A percentile compares a stretch with the other conserved stretches of the same genome.
Conservation (phyloP, 169 alveolate genomes). For the Cystoisospora suis region DNA sequence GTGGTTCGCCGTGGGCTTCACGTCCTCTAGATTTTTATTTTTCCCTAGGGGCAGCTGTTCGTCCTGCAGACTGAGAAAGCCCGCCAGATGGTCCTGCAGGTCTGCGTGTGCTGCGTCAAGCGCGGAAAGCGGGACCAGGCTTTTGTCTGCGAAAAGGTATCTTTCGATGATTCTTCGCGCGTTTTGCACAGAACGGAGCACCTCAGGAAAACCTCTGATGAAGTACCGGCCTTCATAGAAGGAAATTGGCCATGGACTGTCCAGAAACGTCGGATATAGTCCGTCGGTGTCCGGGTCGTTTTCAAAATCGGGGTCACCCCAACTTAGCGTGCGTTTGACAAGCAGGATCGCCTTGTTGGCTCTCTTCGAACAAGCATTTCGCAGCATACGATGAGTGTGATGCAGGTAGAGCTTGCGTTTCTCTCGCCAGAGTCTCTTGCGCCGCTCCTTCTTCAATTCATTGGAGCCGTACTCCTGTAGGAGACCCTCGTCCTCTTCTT, state of each 20-base stretch:
- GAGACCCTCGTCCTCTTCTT: background rate
- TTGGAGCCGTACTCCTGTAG: background rate
- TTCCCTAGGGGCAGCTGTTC: background rate
- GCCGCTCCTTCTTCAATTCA: background rate
- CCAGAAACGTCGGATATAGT: background rate
- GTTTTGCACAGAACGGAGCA: background rate
- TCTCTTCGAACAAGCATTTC: background rate
- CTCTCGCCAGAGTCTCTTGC: background rate
- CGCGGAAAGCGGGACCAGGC: background rate
- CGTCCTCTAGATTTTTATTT: background rate
- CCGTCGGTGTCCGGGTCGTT: background rate
- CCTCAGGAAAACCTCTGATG: background rate
- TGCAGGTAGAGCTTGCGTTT: background rate
- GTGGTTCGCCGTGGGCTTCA: background rate
- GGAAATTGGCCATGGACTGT: constrained; percentile 38
- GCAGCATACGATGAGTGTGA: background rate
- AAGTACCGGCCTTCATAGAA: constrained; percentile 26
- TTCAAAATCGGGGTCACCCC: constrained; percentile 27
- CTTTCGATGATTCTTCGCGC: constrained; percentile 4
- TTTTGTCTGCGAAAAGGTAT: constrained; percentile 30
- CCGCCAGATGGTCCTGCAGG: constrained; percentile 2
- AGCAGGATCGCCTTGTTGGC: background rate
- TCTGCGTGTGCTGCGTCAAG: constrained; percentile 15
- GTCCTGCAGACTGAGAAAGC: constrained; percentile 6
- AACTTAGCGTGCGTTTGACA: background rate